phyloP scores from a whole-genome alignment of 306 rosid genomes.

The Alnus glutinosa region DNA sequence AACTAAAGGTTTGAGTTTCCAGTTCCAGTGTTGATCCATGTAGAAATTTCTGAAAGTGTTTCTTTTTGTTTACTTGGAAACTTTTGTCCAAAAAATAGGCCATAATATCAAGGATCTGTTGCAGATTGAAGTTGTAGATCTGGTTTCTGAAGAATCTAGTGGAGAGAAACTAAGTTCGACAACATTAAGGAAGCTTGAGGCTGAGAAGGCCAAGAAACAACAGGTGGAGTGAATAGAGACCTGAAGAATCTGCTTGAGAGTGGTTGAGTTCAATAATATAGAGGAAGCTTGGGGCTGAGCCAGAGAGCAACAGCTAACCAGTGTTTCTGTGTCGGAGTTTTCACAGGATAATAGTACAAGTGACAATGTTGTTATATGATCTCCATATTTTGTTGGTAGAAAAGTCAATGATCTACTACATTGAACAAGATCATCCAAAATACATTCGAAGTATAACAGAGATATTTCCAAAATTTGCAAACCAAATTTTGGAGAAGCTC shows the following conservation, averaged over 20 bases:
- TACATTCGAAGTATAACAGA: too few relatives aligned
- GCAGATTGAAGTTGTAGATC: conserved; percentile 96
- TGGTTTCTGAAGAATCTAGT: conserved; percentile 61
- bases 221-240: conserved; percentile 9
- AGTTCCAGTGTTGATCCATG: conserved; percentile 4
- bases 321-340: not conserved
- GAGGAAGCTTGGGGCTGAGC: not conserved
- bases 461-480: not conserved
- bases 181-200: conserved; percentile 66
- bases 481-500: too few relatives aligned
- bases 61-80: not conserved
- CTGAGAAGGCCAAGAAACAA: conserved; percentile 53
- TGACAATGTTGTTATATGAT: conserved; percentile 1
- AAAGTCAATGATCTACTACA: too few relatives aligned
- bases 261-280: not conserved
- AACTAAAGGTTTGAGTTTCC: conserved; percentile 66
- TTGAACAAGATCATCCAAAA: too few relatives aligned
- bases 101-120: conserved; percentile 23
- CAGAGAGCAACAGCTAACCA: not conserved
- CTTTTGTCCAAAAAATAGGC: not conserved
- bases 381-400: not conserved
- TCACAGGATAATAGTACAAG: not conserved
- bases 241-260: conserved; percentile 9
- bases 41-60: not conserved
- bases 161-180: conserved; percentile 83